These are phyloP conservation scores for Penicillium cosmopolitanum DNA, from an alignment of 495 filamentous ascomycete species.

Conservation along the genomic window DNA sequence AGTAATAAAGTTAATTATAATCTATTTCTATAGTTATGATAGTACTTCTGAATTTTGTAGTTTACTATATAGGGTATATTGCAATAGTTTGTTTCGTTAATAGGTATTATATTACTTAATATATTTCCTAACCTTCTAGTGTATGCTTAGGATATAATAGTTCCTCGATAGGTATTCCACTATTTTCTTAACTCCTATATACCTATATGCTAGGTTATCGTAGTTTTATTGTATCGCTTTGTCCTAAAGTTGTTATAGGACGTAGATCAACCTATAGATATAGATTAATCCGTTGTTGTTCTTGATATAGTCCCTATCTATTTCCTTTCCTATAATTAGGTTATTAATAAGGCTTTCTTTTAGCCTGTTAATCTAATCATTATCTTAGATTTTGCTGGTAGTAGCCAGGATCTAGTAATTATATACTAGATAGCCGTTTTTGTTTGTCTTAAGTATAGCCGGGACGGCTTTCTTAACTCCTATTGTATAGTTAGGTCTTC, in stretches of 20 bases:
- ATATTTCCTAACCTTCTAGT: slow-evolving; percentile 12
- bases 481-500: no score
- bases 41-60: slow-evolving; percentile 15
- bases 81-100: slow-evolving; percentile 6
- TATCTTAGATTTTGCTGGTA: no score
- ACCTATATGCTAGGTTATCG: not conserved
- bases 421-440: no score
- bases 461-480: no score
- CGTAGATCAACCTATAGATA: slow-evolving; percentile 16
- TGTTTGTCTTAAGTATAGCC: no score
- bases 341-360: slow-evolving; percentile 3
- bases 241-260: slow-evolving; percentile 2
- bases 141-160: slow-evolving; percentile 9
- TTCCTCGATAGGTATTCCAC: slow-evolving; percentile 14
- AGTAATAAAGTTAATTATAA: slow-evolving; percentile 30
- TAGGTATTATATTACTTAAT: slow-evolving; percentile 12
- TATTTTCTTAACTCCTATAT: slow-evolving; percentile 13
- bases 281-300: slow-evolving; percentile 9
- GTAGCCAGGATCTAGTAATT: no score
- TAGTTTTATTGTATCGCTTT: slow-evolving; percentile 15
- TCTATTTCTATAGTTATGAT: slow-evolving; percentile 14
- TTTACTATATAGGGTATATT: slow-evolving; percentile 12
- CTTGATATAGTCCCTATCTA: not conserved
- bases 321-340: not conserved
- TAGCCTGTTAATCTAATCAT: slow-evolving; percentile 1